Base-by-base conservation (phyloP, 2,329 filamentous ascomycete species). In the Arthrobotrys iridis region DNA sequence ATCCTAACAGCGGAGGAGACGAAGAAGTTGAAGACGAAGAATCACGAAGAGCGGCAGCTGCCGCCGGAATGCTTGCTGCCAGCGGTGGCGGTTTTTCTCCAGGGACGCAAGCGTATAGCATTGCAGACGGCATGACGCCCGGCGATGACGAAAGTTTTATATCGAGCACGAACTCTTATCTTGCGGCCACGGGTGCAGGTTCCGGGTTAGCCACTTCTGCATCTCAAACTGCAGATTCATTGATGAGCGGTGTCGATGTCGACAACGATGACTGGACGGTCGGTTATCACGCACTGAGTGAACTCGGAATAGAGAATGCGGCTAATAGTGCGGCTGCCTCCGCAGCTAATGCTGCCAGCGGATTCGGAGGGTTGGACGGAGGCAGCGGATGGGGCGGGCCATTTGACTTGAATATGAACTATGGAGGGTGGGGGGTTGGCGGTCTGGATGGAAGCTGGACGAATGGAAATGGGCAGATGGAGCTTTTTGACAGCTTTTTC, bases 401-500 rank as follows among this genome's bases (percentile, higher is more conserved):
- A 28, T 76, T 65, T 37, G 72, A 76, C 71, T 41, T 76, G 37
- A 71, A 71, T 46, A 64, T 76, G 65, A 76, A 76, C 13, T 71
- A 65, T 55, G 64, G 72, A 18, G 72, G 65, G 22, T 76, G 64
- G 72, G 72, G 66, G 13, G 66, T 71, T 20, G 64, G 72, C 4
- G 72, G 65, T 22, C 30, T 76, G 10, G 72, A 76, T 35, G 66
- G 66, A 0, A 68, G 66, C 40, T 76, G 72, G 72, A 71, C 72
- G 15, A 63, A 82, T 76, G 79, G 86, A 70, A 86, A 87, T 78
- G 80, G 84, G 77, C 85, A 87, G 81, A 84, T 89, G 79, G 89
- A 91, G 77, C 84, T 91, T 48, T 91, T 92, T 81, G 90, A 91
- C 79, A 88, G 88, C 0, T 92, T 92, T 80, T 91, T 91, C 83